phyloP scores from a whole-genome alignment of 495 filamentous ascomycete species.

The Monascus purpureus region DNA sequence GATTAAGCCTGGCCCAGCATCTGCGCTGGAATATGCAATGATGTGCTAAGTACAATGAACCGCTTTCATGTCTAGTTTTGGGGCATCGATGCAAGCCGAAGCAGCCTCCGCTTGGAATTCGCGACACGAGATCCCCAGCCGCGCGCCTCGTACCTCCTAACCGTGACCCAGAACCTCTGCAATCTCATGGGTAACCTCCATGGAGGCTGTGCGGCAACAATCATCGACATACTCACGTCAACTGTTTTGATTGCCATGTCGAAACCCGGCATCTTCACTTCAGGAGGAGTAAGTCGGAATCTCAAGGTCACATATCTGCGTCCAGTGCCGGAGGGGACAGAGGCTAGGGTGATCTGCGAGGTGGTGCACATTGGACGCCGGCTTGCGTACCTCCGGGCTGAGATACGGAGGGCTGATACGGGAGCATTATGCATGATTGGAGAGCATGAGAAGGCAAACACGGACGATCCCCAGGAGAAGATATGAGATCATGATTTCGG shows the following conservation, averaged over 20 bases:
- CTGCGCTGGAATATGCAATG: too few species aligned
- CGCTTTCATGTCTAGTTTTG: too few species aligned
- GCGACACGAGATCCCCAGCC: constrained; percentile 21
- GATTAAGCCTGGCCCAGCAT: too few species aligned
- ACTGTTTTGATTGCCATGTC: constrained; percentile 41
- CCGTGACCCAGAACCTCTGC: constrained; percentile 36
- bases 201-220: constrained; percentile 52
- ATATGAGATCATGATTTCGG: neutral
- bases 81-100: constrained; percentile 16
- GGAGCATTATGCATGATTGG: constrained; percentile 45
- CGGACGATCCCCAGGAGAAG: constrained; percentile 16
- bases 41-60: too few species aligned
- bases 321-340: constrained; percentile 37
- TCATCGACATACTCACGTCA: constrained; percentile 55
- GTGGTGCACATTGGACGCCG: constrained; percentile 47
- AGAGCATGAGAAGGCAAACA: constrained; percentile 58
- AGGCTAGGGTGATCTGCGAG: constrained; percentile 43
- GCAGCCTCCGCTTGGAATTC: constrained; percentile 28
- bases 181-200: constrained; percentile 52
- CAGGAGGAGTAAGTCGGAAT: constrained; percentile 51
- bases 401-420: constrained; percentile 26
- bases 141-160: constrained; percentile 28
- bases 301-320: constrained; percentile 55
- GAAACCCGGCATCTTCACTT: constrained; percentile 45
- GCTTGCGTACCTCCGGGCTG: constrained; percentile 30